Conservation (phyloP, 2,329 filamentous ascomycete species). For the Zalaria sp. region DNA sequence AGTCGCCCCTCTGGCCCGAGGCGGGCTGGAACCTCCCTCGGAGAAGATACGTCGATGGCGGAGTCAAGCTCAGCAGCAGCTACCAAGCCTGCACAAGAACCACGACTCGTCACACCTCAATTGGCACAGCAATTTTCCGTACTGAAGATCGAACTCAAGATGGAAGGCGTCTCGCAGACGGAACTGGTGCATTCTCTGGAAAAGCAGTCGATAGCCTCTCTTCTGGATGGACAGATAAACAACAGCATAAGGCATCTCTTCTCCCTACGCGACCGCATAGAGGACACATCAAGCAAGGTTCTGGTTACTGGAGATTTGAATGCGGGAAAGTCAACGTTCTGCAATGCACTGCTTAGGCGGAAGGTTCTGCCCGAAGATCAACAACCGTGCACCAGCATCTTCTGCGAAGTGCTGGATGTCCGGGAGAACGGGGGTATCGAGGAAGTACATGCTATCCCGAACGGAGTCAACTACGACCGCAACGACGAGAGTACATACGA, state of each 20-base stretch:
- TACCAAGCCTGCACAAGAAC: constrained; percentile 53
- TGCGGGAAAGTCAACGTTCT: constrained; percentile 96
- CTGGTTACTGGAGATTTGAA: constrained; percentile 92
- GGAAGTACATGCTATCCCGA: constrained; percentile 90
- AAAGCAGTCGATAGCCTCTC: constrained; percentile 75
- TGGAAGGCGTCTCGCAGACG: constrained; percentile 71
- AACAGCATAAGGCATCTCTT: constrained; percentile 86
- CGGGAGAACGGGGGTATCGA: constrained; percentile 82
- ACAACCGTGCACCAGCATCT: constrained; percentile 95
- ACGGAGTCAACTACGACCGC: constrained; percentile 63
- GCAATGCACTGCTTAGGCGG: constrained; percentile 84
- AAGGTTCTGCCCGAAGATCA: constrained; percentile 94
- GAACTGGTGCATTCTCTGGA: constrained; percentile 91
- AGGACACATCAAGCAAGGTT: constrained; percentile 95
- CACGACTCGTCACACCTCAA: constrained; percentile 76
- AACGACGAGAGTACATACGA: constrained; percentile 92
- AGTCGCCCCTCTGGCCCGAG: constrained; percentile 40
- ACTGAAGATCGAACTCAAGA: constrained; percentile 83
- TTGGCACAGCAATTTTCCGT: constrained; percentile 94
- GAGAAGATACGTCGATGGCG: constrained; percentile 39
- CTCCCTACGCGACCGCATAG: constrained; percentile 79
- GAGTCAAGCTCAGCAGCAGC: constrained; percentile 56
- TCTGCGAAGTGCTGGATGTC: constrained; percentile 90
- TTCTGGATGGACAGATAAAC: constrained; percentile 87
- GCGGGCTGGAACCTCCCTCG: constrained; percentile 60